phyloP scores from a whole-genome alignment of 2,329 filamentous ascomycete species.

The Mycosphaerella sp. region DNA sequence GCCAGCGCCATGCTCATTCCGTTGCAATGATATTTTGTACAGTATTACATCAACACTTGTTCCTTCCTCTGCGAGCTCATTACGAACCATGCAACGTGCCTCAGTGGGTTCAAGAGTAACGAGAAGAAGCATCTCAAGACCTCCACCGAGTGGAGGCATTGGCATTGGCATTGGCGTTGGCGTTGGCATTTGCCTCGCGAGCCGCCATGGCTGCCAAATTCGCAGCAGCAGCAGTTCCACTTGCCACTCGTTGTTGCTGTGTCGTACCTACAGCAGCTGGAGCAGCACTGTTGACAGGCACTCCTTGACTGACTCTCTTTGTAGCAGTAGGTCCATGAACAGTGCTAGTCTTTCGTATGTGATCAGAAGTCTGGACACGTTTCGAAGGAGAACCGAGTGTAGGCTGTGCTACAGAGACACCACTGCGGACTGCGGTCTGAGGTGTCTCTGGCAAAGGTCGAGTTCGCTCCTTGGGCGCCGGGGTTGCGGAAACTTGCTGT shows the following conservation, averaged over 20 bases:
- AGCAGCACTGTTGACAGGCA: slow-evolving; percentile 3
- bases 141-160: slow-evolving; percentile 18
- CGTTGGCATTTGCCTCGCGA: slow-evolving; percentile 17
- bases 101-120: neutral
- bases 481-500: slow-evolving; percentile 23
- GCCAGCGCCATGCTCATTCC: too few species aligned
- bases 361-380: slow-evolving; percentile 10
- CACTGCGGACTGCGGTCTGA: slow-evolving; percentile 42
- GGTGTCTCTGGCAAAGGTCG: slow-evolving; percentile 33
- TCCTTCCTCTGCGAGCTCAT: too few species aligned
- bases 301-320: slow-evolving; percentile 20
- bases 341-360: slow-evolving; percentile 23
- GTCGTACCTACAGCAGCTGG: neutral
- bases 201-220: slow-evolving; percentile 21
- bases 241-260: slow-evolving; percentile 14
- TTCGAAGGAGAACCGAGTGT: slow-evolving; percentile 24
- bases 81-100: too few species aligned
- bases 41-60: too few species aligned
- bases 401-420: slow-evolving; percentile 38
- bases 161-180: slow-evolving; percentile 14
- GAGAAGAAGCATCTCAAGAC: slow-evolving; percentile 7
- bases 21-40: too few species aligned
- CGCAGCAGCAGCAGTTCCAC: slow-evolving; percentile 8
- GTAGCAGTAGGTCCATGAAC: slow-evolving; percentile 22
- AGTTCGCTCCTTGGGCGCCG: slow-evolving; percentile 20